Conservation (phyloP, 2,329 filamentous ascomycete genomes). For the Talaromyces pinophilus region DNA sequence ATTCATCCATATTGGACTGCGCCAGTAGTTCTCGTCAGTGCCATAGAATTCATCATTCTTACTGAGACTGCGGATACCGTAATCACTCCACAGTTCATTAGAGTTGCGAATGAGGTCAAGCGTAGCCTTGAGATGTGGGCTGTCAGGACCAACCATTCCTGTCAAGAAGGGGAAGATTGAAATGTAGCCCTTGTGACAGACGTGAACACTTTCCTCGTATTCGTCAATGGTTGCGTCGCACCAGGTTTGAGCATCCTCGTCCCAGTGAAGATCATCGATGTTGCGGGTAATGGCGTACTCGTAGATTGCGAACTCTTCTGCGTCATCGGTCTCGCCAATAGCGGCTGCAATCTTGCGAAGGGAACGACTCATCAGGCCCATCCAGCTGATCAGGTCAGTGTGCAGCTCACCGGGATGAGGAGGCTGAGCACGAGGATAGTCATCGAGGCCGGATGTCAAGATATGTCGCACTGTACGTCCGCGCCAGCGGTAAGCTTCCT, state of each 20-base stretch:
- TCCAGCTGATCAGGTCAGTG: conserved; percentile 91
- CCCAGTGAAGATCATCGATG: conserved; percentile 93
- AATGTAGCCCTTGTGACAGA: conserved; percentile 96
- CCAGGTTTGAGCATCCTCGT: conserved; percentile 74
- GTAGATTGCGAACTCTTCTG: conserved; percentile 68
- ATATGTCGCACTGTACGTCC: conserved; percentile 85
- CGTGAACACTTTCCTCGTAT: conserved; percentile 83
- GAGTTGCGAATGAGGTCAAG: conserved; percentile 78
- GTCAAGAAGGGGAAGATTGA: conserved; percentile 90
- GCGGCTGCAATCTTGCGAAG: conserved; percentile 75
- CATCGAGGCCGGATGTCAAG: conserved; percentile 89
- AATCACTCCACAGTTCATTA: conserved; percentile 83
- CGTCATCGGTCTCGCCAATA: conserved; percentile 76
- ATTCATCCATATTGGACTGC: conserved; percentile 91
- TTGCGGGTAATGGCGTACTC: conserved; percentile 79
- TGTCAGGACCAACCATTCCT: conserved; percentile 73
- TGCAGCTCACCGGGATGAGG: conserved; percentile 95
- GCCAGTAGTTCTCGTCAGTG: conserved; percentile 96
- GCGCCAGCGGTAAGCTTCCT: conserved; percentile 93
- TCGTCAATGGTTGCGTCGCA: conserved; percentile 95
- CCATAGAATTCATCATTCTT: conserved; percentile 80
- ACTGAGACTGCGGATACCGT: conserved; percentile 88
- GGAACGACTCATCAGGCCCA: conserved; percentile 93
- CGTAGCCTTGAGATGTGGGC: conserved; percentile 70
- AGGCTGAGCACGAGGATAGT: conserved; percentile 91